These are phyloP conservation scores for Carex arenaria DNA, from an alignment of 202 grass and related monocot genomes.

Conservation along the genomic window DNA sequence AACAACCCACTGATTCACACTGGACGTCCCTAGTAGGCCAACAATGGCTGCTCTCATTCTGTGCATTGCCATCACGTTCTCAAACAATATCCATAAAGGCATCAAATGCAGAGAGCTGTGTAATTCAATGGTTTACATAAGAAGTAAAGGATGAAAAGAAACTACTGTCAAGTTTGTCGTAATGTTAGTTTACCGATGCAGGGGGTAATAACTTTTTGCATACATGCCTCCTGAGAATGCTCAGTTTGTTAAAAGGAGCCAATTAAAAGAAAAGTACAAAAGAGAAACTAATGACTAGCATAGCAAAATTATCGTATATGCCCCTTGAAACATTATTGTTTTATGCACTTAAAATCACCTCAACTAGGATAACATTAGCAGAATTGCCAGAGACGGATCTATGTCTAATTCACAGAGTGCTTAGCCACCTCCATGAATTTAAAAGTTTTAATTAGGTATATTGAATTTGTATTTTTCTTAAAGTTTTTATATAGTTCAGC, in stretches of 20 bases:
- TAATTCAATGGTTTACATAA: neutral
- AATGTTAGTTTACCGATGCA: neutral
- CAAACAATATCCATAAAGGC: constrained; percentile 83
- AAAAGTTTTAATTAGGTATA: no score
- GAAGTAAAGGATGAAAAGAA: neutral
- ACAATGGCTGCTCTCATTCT: constrained; percentile 61
- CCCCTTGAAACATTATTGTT: neutral
- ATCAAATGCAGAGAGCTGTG: constrained; percentile 71
- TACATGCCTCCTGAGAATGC: neutral
- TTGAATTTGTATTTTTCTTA: no score
- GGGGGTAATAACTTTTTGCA: neutral
- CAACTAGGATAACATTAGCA: neutral
- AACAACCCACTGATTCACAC: constrained; percentile 72
- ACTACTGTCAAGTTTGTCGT: neutral
- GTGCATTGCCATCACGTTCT: constrained; percentile 88
- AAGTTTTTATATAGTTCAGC: no score
- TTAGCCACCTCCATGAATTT: no score
- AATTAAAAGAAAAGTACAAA: neutral
- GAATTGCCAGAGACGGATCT: no score
- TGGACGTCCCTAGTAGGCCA: constrained; percentile 46
- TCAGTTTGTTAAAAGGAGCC: neutral
- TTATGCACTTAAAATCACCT: neutral
- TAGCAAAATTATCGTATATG: neutral
- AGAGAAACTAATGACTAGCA: neutral
- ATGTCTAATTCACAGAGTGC: no score